Percentiles rank a stretch among this genome's conserved stretches.
Evolutionary conservation across 768 basidiomycete species (phyloP).

Genomic region (Tulasnella sp.): DNA sequence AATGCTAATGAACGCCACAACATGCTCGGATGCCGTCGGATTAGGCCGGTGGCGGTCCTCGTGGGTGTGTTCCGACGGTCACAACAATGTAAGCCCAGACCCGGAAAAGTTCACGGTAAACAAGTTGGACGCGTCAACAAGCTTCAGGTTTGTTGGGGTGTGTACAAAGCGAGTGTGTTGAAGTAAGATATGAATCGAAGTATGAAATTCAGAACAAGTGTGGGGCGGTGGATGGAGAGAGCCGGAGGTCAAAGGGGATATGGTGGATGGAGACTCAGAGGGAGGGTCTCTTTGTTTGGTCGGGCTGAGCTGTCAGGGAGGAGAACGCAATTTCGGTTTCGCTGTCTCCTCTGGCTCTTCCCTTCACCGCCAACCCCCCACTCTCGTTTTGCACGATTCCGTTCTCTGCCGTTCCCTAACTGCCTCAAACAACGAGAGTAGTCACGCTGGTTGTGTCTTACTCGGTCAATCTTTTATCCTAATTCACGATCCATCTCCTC

Average conservation of each 20-base stretch:
- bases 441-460: constrained; percentile 32
- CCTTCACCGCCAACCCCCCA: constrained; percentile 29
- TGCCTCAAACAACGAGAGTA: constrained; percentile 22
- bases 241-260: constrained; percentile 11
- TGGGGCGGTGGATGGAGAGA: neutral
- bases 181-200: neutral
- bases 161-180: neutral
- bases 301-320: neutral
- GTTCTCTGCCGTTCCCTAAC: constrained; percentile 9
- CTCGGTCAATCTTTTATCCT: constrained; percentile 9
- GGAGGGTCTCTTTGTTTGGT: constrained; percentile 15
- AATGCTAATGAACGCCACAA: neutral
- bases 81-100: neutral
- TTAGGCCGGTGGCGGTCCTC: neutral
- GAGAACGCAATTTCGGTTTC: neutral
- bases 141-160: neutral
- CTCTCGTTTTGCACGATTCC: constrained; percentile 1
- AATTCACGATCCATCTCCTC: neutral
- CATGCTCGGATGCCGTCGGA: neutral
- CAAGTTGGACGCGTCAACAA: neutral
- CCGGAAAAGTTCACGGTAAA: neutral
- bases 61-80: neutral
- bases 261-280: constrained; percentile 9
- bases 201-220: neutral
- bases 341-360: constrained; percentile 4